phyloP scores from a whole-genome alignment of 768 basidiomycete genomes.

The Floccularia luteovirens region DNA sequence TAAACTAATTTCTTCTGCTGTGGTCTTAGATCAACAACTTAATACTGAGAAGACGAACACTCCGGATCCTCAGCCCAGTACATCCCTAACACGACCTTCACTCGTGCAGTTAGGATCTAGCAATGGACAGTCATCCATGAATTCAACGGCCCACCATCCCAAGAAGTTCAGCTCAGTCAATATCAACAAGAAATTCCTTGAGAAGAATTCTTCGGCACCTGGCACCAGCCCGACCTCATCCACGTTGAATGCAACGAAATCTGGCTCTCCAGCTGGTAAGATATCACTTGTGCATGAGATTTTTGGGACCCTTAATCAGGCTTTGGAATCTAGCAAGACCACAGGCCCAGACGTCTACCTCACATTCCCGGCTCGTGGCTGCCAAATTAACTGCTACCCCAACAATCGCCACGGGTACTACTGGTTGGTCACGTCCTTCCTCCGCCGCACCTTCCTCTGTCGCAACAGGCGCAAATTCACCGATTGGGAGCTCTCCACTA shows the following conservation, averaged over 20 bases:
- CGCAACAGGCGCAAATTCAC: constrained; percentile 30
- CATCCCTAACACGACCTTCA: constrained; percentile 29
- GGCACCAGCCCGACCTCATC: constrained; percentile 36
- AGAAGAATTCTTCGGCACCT: constrained; percentile 71
- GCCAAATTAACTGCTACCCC: constrained; percentile 75
- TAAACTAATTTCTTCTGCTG: not conserved
- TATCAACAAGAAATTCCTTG: constrained; percentile 95
- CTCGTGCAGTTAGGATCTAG: constrained; percentile 38
- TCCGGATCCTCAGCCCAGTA: constrained; percentile 17
- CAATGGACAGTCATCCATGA: constrained; percentile 19
- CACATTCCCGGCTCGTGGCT: constrained; percentile 80
- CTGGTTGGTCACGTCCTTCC: constrained; percentile 77
- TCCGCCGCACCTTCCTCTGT: constrained; percentile 57
- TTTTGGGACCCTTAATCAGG: constrained; percentile 7
- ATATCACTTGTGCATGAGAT: constrained; percentile 7
- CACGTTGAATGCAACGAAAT: constrained; percentile 35
- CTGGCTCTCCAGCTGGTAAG: constrained; percentile 48
- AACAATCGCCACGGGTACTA: constrained; percentile 46
- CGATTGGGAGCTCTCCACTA: constrained; percentile 34
- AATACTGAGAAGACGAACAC: constrained; percentile 7
- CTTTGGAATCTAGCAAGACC: constrained; percentile 50
- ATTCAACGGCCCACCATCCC: constrained; percentile 40
- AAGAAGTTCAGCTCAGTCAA: constrained; percentile 89
- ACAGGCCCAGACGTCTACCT: constrained; percentile 38
- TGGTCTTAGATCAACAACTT: not conserved